Evolutionary conservation across 1,284 basidiomycete genomes (phyloP).

Genomic region (Ustilago cynodontis): DNA sequence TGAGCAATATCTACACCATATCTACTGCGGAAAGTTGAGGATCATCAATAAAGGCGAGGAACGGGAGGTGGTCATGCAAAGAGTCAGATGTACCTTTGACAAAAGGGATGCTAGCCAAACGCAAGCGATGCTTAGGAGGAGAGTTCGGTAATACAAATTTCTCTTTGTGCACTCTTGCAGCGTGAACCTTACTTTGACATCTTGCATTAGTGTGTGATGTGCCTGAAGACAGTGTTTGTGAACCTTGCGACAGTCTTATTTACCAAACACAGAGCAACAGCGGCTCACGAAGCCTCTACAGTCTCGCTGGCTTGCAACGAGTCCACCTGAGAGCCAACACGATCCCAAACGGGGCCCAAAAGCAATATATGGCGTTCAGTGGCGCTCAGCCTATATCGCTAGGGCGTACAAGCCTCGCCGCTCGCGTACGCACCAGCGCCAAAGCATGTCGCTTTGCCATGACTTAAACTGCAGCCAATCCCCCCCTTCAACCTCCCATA

Average conservation of each 20-base stretch:
- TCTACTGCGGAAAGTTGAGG: background rate
- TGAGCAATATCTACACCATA: background rate
- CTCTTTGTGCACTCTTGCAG: background rate
- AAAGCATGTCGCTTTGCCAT: background rate
- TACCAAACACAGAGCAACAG: background rate
- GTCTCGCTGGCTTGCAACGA: too few relatives aligned
- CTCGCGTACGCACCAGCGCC: too few relatives aligned
- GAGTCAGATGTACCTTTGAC: conserved; percentile 3
- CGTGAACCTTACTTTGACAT: background rate
- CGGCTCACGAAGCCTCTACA: background rate
- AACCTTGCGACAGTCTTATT: background rate
- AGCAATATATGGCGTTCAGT: background rate
- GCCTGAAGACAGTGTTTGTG: conserved; percentile 1
- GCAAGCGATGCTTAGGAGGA: background rate
- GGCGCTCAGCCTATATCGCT: background rate
- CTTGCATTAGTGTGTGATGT: conserved; percentile 2
- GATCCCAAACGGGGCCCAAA: background rate
- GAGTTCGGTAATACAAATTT: background rate
- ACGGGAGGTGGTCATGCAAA: background rate
- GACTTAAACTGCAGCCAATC: background rate
- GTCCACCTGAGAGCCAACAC: background rate
- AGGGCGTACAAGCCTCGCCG: background rate
- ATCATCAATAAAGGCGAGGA: background rate
- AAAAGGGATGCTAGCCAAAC: background rate
- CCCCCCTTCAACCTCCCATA: background rate